Percentiles rank a stretch among this genome's conserved stretches.
These are phyloP conservation scores for Mucor racemosus DNA, from an alignment of 371 early-diverging fungal genomes.

Conservation along the genomic window DNA sequence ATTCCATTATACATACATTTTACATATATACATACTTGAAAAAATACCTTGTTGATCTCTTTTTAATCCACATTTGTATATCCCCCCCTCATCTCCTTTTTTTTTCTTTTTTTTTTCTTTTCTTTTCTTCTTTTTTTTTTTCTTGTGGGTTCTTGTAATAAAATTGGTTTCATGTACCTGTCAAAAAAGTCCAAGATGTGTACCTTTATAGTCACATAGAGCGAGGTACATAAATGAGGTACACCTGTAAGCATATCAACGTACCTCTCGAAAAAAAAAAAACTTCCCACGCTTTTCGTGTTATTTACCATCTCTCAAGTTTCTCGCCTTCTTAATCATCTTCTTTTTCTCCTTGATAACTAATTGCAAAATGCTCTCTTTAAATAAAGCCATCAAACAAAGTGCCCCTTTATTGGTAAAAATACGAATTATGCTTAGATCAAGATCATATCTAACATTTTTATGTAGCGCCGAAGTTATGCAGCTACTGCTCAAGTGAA, in stretches of 20 bases:
- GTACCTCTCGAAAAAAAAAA: neutral
- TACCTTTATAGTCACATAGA: neutral
- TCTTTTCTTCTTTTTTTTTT: too few relatives aligned
- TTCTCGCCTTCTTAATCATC: neutral
- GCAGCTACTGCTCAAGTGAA: slow-evolving; percentile 59
- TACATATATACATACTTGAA: too few relatives aligned
- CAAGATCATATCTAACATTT: neutral
- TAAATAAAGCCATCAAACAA: slow-evolving; percentile 13
- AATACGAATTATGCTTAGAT: neutral
- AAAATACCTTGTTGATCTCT: too few relatives aligned
- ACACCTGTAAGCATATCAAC: neutral
- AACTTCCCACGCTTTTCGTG: slow-evolving; percentile 18
- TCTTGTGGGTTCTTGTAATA: neutral
- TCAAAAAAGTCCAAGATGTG: neutral
- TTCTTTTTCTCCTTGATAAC: slow-evolving; percentile 6
- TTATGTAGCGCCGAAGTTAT: slow-evolving; percentile 32
- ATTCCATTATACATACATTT: too few relatives aligned
- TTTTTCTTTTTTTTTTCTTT: neutral
- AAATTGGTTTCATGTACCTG: neutral
- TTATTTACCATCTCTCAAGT: neutral
- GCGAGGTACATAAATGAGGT: neutral
- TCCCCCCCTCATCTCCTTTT: too few relatives aligned
- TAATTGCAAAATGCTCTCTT: slow-evolving; percentile 13
- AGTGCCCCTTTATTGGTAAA: slow-evolving; percentile 16
- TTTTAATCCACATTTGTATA: neutral